These are phyloP conservation scores for Haematococcus lacustris DNA, from an alignment of 139 green algal species.

Conservation along the genomic window DNA sequence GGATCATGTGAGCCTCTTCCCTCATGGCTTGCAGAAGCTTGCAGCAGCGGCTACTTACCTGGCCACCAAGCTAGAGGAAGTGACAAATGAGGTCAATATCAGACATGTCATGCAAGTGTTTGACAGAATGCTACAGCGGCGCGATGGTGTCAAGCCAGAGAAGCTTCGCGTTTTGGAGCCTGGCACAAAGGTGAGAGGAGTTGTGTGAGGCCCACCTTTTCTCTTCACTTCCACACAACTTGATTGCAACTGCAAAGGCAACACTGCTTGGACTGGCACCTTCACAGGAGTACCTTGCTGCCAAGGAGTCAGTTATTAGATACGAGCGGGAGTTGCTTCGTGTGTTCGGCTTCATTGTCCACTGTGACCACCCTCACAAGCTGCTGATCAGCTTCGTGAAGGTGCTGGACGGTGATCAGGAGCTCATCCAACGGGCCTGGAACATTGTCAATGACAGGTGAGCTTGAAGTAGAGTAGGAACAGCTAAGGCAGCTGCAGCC, in stretches of 20 bases:
- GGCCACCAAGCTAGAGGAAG: neutral
- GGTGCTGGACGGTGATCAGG: slow-evolving; percentile 31
- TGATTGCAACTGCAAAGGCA: neutral
- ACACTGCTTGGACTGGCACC: neutral
- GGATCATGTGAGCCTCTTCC: neutral
- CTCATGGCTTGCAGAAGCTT: slow-evolving; percentile 39
- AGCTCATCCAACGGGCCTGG: slow-evolving; percentile 66
- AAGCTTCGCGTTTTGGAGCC: slow-evolving; percentile 50
- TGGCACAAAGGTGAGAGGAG: slow-evolving; percentile 39
- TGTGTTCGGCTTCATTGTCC: slow-evolving; percentile 47
- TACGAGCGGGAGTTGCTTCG: slow-evolving; percentile 76
- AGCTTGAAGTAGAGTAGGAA: neutral
- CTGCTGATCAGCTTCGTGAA: slow-evolving; percentile 75
- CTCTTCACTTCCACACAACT: neutral
- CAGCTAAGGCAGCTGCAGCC: neutral
- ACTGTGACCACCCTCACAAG: slow-evolving; percentile 89
- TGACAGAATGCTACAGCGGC: slow-evolving; percentile 19
- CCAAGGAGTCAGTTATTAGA: slow-evolving; percentile 53
- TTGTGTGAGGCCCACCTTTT: neutral
- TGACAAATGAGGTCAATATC: neutral
- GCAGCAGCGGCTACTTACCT: slow-evolving; percentile 40
- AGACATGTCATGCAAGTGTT: slow-evolving; percentile 70
- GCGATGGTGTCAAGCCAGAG: neutral
- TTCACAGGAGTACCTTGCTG: slow-evolving; percentile 44
- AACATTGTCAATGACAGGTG: slow-evolving; percentile 87